Conservation (phyloP, 2,329 filamentous ascomycete genomes). For the Metarhizium brunneum region DNA sequence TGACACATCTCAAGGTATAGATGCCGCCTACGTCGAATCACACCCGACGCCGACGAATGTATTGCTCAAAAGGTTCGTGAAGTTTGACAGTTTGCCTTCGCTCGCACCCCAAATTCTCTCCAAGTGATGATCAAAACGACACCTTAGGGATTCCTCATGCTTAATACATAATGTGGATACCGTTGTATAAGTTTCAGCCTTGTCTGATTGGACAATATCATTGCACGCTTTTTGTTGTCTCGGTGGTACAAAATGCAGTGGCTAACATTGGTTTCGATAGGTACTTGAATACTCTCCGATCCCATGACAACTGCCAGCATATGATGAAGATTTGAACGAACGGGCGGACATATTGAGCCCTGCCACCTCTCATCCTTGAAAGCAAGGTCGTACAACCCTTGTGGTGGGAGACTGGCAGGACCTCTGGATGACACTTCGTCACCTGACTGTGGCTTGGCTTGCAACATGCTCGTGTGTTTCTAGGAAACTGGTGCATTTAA, state of each 20-base stretch:
- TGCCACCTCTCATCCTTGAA: slow-evolving; percentile 36
- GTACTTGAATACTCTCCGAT: slow-evolving; percentile 22
- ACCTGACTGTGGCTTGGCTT: slow-evolving; percentile 40
- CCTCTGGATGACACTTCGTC: slow-evolving; percentile 60
- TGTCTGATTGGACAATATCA: slow-evolving; percentile 46
- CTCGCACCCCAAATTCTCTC: slow-evolving; percentile 13
- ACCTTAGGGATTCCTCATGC: slow-evolving; percentile 60
- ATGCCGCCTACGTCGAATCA: background rate
- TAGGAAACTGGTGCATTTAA: slow-evolving; percentile 7
- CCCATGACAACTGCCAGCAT: slow-evolving; percentile 17
- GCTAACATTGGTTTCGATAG: slow-evolving; percentile 33
- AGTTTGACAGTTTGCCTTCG: background rate
- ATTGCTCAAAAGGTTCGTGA: slow-evolving; percentile 36
- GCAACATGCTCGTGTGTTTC: slow-evolving; percentile 19
- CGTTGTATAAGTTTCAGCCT: slow-evolving; percentile 57
- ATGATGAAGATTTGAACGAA: slow-evolving; percentile 62
- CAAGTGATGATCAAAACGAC: slow-evolving; percentile 52
- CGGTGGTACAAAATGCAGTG: slow-evolving; percentile 5
- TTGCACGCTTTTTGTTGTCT: slow-evolving; percentile 1
- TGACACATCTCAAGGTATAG: background rate
- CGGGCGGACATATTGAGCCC: slow-evolving; percentile 58
- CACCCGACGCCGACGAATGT: background rate
- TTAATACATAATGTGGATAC: slow-evolving; percentile 57
- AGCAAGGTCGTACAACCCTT: slow-evolving; percentile 54
- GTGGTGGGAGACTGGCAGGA: slow-evolving; percentile 40